Percentiles rank a stretch among this genome's conserved stretches.
Evolutionary conservation across 1,284 basidiomycete species (phyloP).

Genomic region (Chiua sp.): DNA sequence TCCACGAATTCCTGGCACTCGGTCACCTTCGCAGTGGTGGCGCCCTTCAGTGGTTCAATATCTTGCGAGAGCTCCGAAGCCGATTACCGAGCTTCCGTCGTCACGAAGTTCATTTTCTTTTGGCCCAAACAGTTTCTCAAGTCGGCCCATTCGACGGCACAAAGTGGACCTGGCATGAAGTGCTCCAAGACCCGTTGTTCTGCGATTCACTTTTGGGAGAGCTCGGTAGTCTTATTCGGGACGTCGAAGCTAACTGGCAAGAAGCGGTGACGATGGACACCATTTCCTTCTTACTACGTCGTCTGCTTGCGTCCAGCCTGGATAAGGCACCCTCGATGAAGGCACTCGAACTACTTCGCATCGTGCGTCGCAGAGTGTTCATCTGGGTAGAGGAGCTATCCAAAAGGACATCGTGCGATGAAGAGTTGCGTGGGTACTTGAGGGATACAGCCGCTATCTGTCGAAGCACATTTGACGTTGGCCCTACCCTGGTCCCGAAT

Average conservation of each 20-base stretch:
- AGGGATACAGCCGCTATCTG: constrained; percentile 45
- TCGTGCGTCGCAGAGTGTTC: constrained; percentile 37
- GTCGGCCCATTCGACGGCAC: constrained; percentile 35
- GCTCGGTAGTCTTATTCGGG: constrained; percentile 32
- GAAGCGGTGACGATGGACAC: constrained; percentile 42
- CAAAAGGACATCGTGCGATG: constrained; percentile 21
- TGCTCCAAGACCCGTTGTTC: constrained; percentile 36
- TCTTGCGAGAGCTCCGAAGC: constrained; percentile 46
- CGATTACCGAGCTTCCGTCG: constrained; percentile 42
- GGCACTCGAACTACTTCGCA: constrained; percentile 32
- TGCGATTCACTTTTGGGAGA: constrained; percentile 38
- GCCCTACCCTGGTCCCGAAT: constrained; percentile 11
- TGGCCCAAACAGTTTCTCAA: constrained; percentile 48
- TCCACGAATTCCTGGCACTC: constrained; percentile 52
- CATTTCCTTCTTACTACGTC: constrained; percentile 38
- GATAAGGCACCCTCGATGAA: constrained; percentile 4
- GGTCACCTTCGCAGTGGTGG: constrained; percentile 48
- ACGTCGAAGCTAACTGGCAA: constrained; percentile 48
- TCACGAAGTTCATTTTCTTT: constrained; percentile 45
- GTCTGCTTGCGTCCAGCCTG: constrained; percentile 38
- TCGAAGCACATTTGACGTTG: constrained; percentile 46
- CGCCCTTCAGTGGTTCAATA: constrained; percentile 54
- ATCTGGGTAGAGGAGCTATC: constrained; percentile 42
- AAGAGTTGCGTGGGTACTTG: constrained; percentile 31
- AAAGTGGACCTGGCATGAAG: constrained; percentile 38